A percentile compares a stretch with the other conserved stretches of the same genome.
Evolutionary conservation across 257 asterid species (phyloP).

Genomic region (Cordia subcordata): DNA sequence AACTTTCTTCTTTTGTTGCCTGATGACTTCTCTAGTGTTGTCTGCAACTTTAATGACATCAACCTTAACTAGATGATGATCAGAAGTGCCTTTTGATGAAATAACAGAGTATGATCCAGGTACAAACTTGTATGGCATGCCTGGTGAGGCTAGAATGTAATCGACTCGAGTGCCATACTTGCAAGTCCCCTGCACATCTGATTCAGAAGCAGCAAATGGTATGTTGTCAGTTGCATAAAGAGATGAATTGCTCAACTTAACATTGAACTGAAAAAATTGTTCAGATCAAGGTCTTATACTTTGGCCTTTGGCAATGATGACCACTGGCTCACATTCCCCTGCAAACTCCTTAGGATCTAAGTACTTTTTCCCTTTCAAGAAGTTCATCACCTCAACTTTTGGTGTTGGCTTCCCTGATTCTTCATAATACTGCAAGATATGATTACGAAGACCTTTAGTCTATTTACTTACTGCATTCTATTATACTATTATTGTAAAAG

Average conservation of each 20-base stretch:
- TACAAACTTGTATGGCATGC: conserved; percentile 50
- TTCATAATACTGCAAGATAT: conserved; percentile 49
- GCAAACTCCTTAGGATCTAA: conserved; percentile 69
- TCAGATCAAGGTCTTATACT: conserved; percentile 33
- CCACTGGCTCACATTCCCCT: conserved; percentile 82
- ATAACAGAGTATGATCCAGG: conserved; percentile 85
- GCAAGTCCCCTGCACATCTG: conserved; percentile 94
- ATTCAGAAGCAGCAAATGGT: conserved; percentile 6
- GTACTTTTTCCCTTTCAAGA: conserved; percentile 63
- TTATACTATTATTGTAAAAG: too few species aligned
- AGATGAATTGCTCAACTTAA: neutral
- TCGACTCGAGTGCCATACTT: conserved; percentile 92
- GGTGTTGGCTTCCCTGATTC: conserved; percentile 89
- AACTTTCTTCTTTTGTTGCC: conserved; percentile 25
- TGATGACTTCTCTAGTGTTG: conserved; percentile 18
- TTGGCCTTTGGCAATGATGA: conserved; percentile 95
- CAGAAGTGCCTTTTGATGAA: conserved; percentile 91
- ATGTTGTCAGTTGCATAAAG: neutral
- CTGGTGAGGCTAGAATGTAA: conserved; percentile 57
- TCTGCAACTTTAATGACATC: conserved; percentile 48
- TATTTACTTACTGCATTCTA: too few species aligned
- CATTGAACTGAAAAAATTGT: neutral
- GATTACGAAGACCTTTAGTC: neutral
- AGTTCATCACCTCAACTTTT: conserved; percentile 58
- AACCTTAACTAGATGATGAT: conserved; percentile 87